Conservation (phyloP, 2,329 filamentous ascomycete species). For the Fusarium sp. region DNA sequence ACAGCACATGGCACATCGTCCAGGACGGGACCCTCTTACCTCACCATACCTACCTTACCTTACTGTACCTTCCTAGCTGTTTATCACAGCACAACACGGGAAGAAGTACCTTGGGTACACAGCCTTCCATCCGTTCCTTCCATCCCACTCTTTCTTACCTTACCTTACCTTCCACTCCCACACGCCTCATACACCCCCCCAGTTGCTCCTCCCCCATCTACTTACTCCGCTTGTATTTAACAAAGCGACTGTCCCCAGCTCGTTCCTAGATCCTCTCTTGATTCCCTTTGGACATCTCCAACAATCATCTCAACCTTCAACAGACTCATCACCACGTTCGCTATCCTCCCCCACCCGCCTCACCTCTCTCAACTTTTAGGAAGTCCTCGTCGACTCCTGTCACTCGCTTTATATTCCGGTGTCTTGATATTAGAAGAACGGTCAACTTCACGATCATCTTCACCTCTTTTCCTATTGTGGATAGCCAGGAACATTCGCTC, state of each 20-base stretch:
- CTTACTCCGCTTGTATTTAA: constrained; percentile 50
- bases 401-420: constrained; percentile 74
- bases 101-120: constrained; percentile 37
- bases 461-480: constrained; percentile 43
- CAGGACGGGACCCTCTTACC: constrained; percentile 22
- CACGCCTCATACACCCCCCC: constrained; percentile 32
- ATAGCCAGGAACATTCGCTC: constrained; percentile 36
- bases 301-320: constrained; percentile 40
- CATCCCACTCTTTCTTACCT: constrained; percentile 35
- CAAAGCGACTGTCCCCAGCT: constrained; percentile 47
- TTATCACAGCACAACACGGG: constrained; percentile 23
- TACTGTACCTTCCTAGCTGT: constrained; percentile 1
- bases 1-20: constrained; percentile 34
- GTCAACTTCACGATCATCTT: constrained; percentile 27
- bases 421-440: constrained; percentile 53
- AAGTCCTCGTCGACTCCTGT: constrained; percentile 82
- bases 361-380: constrained; percentile 61
- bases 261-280: constrained; percentile 44
- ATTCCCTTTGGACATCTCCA: constrained; percentile 47
- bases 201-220: constrained; percentile 36
- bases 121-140: constrained; percentile 41
- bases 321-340: constrained; percentile 59
- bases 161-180: constrained; percentile 39
- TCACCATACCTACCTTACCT: constrained; percentile 12
- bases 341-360: constrained; percentile 57